Percentiles rank a stretch among this genome's conserved stretches.
Evolutionary conservation across 768 basidiomycete species (phyloP).

Genomic region (Leccinum subtestaceum): DNA sequence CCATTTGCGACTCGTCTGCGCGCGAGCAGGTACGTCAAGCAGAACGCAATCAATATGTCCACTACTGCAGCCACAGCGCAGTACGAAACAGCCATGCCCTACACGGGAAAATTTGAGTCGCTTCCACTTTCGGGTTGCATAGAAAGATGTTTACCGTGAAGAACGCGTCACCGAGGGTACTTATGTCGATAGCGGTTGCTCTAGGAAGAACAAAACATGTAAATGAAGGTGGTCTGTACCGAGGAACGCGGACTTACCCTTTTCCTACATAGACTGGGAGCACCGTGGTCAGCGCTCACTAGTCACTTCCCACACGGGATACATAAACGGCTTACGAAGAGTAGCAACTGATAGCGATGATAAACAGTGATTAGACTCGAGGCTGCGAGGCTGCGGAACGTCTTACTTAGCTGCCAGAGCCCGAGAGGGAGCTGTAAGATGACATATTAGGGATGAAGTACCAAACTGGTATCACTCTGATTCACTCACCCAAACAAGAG

Average conservation of each 20-base stretch:
- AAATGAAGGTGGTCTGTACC: not conserved
- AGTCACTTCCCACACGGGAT: not conserved
- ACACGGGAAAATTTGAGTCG: not conserved
- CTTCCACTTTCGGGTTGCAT: not conserved
- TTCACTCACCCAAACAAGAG: constrained; percentile 4
- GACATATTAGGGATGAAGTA: not conserved
- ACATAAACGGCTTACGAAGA: not conserved
- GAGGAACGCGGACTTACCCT: not conserved
- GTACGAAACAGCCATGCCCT: constrained; percentile 1
- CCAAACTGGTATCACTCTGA: not conserved
- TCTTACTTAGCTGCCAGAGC: constrained; percentile 4
- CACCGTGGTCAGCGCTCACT: not conserved
- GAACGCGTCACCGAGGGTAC: not conserved
- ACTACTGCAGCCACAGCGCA: constrained; percentile 1
- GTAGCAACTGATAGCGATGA: not conserved
- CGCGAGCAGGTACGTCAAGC: constrained; percentile 1
- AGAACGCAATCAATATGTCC: constrained; percentile 1
- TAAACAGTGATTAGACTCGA: not conserved
- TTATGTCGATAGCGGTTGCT: not conserved
- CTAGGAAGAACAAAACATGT: not conserved
- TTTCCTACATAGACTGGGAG: constrained; percentile 1
- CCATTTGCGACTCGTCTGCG: not conserved
- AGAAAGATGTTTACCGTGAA: not conserved
- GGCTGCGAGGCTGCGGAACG: not conserved
- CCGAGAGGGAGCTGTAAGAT: not conserved